Evolutionary conservation across 345 rosid species (phyloP).

Genomic region (Ceriops decandra): DNA sequence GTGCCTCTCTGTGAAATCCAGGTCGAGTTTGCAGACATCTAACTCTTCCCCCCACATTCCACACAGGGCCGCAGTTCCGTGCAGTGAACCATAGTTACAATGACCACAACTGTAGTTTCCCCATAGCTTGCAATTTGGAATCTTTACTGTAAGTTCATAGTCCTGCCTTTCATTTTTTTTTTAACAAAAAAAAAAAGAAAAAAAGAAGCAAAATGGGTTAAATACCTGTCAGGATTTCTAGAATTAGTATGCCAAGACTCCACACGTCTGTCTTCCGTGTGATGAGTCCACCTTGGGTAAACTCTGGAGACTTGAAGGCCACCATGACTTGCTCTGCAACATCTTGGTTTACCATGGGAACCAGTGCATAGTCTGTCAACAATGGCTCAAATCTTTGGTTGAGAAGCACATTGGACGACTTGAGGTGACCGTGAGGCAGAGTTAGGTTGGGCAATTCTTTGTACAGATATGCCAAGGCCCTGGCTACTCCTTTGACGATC

Average conservation of each 20-base stretch:
- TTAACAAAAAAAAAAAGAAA: no score
- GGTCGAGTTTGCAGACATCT: no score
- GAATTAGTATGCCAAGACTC: conserved; percentile 6
- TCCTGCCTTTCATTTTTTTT: no score
- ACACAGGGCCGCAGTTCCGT: no score
- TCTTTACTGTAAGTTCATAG: no score
- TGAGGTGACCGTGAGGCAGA: conserved; percentile 10
- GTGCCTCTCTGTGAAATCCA: no score
- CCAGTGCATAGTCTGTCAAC: background rate
- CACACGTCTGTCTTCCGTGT: conserved; percentile 6
- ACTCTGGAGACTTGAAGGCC: conserved; percentile 16
- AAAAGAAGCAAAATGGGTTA: no score
- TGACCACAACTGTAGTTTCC: no score
- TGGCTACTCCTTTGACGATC: conserved; percentile 2
- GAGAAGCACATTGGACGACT: conserved; percentile 10
- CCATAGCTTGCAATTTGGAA: no score
- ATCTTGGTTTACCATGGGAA: conserved; percentile 1
- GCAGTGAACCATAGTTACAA: no score
- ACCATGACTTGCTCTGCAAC: conserved; percentile 4
- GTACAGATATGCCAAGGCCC: background rate
- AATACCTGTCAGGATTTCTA: conserved; percentile 11
- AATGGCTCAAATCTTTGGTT: conserved; percentile 4
- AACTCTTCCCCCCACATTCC: no score
- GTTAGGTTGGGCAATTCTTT: background rate
- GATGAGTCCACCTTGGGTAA: background rate